Conservation (phyloP, 2,329 filamentous ascomycete species). For the Bipolaris victoriae region DNA sequence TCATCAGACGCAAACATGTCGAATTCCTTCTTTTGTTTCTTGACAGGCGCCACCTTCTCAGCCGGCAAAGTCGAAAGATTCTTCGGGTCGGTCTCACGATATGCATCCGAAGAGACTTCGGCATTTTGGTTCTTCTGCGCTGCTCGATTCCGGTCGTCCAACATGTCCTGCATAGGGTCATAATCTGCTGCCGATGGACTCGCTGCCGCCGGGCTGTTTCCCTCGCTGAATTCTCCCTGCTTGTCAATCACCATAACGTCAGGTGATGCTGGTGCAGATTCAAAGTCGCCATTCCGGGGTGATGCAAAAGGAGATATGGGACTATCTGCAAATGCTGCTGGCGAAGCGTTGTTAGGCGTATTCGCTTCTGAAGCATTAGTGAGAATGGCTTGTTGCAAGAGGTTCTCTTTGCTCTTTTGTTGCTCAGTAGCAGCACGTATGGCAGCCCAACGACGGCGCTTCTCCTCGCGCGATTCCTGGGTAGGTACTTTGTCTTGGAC, state of each 20-base stretch:
- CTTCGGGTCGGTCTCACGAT: constrained; percentile 64
- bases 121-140: constrained; percentile 59
- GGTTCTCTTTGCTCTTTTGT: constrained; percentile 61
- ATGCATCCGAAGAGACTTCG: constrained; percentile 56
- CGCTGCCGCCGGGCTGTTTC: constrained; percentile 54
- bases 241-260: constrained; percentile 51
- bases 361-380: constrained; percentile 64
- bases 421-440: constrained; percentile 46
- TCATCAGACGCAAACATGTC: constrained; percentile 75
- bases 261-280: constrained; percentile 48
- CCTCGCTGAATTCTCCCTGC: constrained; percentile 49
- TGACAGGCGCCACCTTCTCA: constrained; percentile 42
- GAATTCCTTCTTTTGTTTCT: constrained; percentile 58
- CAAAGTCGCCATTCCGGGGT: constrained; percentile 47
- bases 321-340: constrained; percentile 36
- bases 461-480: constrained; percentile 43
- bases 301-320: constrained; percentile 48
- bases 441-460: constrained; percentile 41
- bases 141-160: constrained; percentile 77
- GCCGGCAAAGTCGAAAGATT: constrained; percentile 59
- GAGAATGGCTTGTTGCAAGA: constrained; percentile 75
- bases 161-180: constrained; percentile 86
- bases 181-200: constrained; percentile 93
- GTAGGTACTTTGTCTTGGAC: constrained; percentile 36
- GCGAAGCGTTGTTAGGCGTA: constrained; percentile 59